phyloP scores from a whole-genome alignment of 352 stramenopile species.

The Phytophthora cajani region DNA sequence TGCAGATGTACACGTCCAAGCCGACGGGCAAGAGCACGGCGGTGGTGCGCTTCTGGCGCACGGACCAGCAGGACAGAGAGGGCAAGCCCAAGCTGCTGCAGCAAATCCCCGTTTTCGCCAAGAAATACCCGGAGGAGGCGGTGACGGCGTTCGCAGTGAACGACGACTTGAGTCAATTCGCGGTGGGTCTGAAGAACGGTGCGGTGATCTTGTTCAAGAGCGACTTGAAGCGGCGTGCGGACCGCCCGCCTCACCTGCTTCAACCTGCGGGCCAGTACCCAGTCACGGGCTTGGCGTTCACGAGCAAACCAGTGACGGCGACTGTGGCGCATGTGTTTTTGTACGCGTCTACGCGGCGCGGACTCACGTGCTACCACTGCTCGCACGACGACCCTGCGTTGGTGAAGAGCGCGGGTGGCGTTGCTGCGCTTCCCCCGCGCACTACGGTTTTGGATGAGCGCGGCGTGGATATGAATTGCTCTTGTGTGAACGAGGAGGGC shows the following conservation, averaged over 20 bases:
- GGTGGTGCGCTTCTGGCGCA: slow-evolving; percentile 88
- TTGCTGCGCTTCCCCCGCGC: slow-evolving; percentile 63
- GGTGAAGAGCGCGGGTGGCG: slow-evolving; percentile 71
- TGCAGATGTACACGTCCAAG: slow-evolving; percentile 72
- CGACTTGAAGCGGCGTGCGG: slow-evolving; percentile 78
- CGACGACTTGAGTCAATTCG: slow-evolving; percentile 84
- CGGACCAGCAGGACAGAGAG: slow-evolving; percentile 87
- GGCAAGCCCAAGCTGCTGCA: slow-evolving; percentile 87
- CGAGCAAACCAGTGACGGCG: slow-evolving; percentile 74
- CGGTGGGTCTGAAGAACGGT: slow-evolving; percentile 83
- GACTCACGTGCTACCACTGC: slow-evolving; percentile 87
- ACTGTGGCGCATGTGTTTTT: slow-evolving; percentile 76
- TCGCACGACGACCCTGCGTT: slow-evolving; percentile 83
- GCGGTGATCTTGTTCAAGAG: slow-evolving; percentile 85
- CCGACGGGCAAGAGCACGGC: slow-evolving; percentile 73
- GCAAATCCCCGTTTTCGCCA: slow-evolving; percentile 86
- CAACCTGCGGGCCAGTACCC: slow-evolving; percentile 83
- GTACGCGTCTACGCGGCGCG: slow-evolving; percentile 80
- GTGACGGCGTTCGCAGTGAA: slow-evolving; percentile 88
- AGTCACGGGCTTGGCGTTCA: slow-evolving; percentile 81
- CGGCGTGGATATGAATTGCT: slow-evolving; percentile 82
- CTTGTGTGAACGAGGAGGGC: slow-evolving; percentile 85
- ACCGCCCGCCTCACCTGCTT: slow-evolving; percentile 72
- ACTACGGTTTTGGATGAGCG: slow-evolving; percentile 84
- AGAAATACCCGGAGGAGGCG: slow-evolving; percentile 89